Base-by-base conservation (phyloP, 495 filamentous ascomycete species). In the Sabuloglossum arenarium region DNA sequence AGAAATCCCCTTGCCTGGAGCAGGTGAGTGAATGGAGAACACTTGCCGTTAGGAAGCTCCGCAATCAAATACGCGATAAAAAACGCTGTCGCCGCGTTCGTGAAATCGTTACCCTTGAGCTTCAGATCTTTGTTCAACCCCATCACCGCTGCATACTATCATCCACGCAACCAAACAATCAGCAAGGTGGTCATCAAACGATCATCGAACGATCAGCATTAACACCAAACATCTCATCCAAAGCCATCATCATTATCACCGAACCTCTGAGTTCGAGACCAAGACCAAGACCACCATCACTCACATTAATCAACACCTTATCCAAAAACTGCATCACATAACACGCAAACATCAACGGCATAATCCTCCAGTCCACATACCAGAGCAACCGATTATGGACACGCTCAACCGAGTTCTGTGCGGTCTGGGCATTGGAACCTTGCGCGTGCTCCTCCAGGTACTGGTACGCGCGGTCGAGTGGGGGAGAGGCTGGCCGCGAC, bases 251-350 rank as follows among this genome's bases (percentile, higher is more conserved):
- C n/a, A n/a, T n/a, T n/a, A n/a, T n/a, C 37, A 11, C n/a, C n/a
- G 11, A n/a, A 52, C 24, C 23, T 52, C 47, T 11, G 24, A 14
- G 11, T 11, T 23, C 47, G 24, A 52, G 14, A 24, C 12, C n/a
- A n/a, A n/a, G n/a, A n/a, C n/a, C n/a, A n/a, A n/a, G n/a, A n/a
- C n/a, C n/a, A n/a, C n/a, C n/a, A 46, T 24, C 12, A 67, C 73
- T 60, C 45, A 78, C 75, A 57, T 81, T 82, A 57, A 81, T 67
- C 10, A 76, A 70, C 42, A 81, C 75, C 65, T 84, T 84, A 65
- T 84, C 80, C 39, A 82, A 65, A 61, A 80, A 82, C 63, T 83
- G 80, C 64, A 83, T 69, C 31, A 73, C 77, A 63, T 83, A 83
- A 58, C 71, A 73, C 30, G 68, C 59, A 57, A 81, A 82, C 76